phyloP scores from a whole-genome alignment of 352 stramenopile genomes.

The Phytopythium vexans region DNA sequence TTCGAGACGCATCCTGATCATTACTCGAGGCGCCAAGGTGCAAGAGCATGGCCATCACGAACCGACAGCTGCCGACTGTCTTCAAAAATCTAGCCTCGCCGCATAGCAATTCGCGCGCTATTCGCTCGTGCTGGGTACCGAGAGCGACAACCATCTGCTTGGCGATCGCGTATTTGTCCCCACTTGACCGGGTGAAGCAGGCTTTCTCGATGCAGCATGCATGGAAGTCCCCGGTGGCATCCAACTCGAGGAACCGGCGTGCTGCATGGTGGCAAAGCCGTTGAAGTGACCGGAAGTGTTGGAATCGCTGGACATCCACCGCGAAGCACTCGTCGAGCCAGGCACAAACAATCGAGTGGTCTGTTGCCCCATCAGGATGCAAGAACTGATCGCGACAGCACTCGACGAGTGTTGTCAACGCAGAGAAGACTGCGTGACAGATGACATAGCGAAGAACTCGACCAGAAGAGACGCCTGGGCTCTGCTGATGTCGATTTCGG shows the following conservation, averaged over 20 bases:
- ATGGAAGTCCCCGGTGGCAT: conserved; percentile 9
- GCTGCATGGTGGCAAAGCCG: conserved; percentile 30
- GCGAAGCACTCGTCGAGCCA: conserved; percentile 69
- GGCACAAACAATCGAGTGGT: conserved; percentile 11
- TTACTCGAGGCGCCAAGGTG: no score
- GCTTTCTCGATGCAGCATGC: conserved; percentile 25
- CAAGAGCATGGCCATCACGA: no score
- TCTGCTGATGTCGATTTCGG: neutral
- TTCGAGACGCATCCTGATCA: no score
- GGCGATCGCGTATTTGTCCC: no score
- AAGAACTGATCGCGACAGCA: no score
- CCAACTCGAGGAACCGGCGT: conserved; percentile 19
- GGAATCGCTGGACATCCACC: conserved; percentile 22
- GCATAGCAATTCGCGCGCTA: no score
- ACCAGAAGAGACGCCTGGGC: conserved; percentile 10
- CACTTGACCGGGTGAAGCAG: no score
- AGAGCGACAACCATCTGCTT: no score
- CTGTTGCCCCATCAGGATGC: conserved; percentile 4
- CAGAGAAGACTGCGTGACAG: conserved; percentile 25
- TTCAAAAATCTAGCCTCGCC: no score
- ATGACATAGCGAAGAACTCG: conserved; percentile 21
- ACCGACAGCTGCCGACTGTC: no score
- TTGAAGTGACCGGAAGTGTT: conserved; percentile 47
- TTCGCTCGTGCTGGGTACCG: no score
- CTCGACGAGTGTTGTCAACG: conserved; percentile 1